Conservation (phyloP, 208 protist genomes). For the Leishmania tarentolae region DNA sequence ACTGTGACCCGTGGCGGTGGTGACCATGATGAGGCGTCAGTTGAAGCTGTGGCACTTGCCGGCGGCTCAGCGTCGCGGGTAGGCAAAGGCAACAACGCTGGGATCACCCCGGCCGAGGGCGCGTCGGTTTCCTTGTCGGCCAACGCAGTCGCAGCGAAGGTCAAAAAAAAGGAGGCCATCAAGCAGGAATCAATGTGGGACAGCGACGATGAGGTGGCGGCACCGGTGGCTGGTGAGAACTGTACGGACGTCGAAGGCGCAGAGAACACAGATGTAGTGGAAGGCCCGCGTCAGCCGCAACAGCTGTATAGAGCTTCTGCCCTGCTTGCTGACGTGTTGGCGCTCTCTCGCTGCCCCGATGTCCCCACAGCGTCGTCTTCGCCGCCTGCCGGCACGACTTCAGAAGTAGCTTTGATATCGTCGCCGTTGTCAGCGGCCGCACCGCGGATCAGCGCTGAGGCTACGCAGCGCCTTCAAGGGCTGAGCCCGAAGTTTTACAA, state of each 20-base stretch:
- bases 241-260: slow-evolving; percentile 16
- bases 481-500: slow-evolving; percentile 67
- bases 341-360: slow-evolving; percentile 41
- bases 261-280: neutral
- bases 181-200: slow-evolving; percentile 35
- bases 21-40: neutral
- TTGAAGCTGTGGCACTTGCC: neutral
- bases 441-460: slow-evolving; percentile 15
- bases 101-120: neutral
- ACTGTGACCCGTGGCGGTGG: slow-evolving; percentile 22
- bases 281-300: slow-evolving; percentile 6
- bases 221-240: neutral
- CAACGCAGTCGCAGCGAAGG: slow-evolving; percentile 1
- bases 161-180: neutral
- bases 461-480: slow-evolving; percentile 28
- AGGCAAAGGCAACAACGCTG: neutral
- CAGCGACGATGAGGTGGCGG: slow-evolving; percentile 3
- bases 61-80: neutral
- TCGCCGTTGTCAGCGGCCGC: slow-evolving; percentile 4
- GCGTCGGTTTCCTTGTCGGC: neutral
- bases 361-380: neutral
- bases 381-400: neutral
- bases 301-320: slow-evolving; percentile 30
- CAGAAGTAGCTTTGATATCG: neutral
- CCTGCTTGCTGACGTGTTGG: slow-evolving; percentile 43